These are phyloP conservation scores for Waltergamsia citrina DNA, from an alignment of 2,329 filamentous ascomycete species.

Conservation along the genomic window DNA sequence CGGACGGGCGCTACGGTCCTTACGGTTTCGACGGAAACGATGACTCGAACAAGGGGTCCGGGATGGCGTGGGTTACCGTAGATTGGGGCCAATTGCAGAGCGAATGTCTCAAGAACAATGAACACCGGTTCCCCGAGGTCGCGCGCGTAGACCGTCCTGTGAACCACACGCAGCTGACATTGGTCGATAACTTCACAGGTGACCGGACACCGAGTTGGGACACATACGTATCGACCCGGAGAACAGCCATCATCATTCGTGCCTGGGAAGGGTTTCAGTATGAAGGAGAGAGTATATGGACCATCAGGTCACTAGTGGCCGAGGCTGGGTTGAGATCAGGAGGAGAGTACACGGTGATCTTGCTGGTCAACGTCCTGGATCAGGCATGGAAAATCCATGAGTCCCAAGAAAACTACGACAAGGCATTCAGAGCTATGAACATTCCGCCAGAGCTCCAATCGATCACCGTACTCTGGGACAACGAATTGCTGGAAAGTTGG, in stretches of 20 bases:
- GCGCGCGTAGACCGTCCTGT: conserved; percentile 5
- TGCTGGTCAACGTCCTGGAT: conserved; percentile 54
- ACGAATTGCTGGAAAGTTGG: conserved; percentile 55
- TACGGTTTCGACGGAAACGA: conserved; percentile 19
- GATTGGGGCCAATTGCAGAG: conserved; percentile 25
- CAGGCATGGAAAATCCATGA: conserved; percentile 44
- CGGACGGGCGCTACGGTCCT: conserved; percentile 14
- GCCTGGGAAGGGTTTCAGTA: conserved; percentile 40
- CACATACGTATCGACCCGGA: conserved; percentile 14
- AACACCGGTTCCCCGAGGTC: conserved; percentile 31
- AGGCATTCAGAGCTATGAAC: conserved; percentile 36
- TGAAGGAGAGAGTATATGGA: conserved; percentile 50
- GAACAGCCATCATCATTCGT: conserved; percentile 14
- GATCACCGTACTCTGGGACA: conserved; percentile 62
- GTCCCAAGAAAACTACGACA: conserved; percentile 39
- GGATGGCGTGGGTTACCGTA: conserved; percentile 17
- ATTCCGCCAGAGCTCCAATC: conserved; percentile 57
- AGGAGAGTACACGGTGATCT: conserved; percentile 53
- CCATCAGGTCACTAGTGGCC: conserved; percentile 54
- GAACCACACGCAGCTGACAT: conserved; percentile 8
- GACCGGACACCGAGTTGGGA: conserved; percentile 13
- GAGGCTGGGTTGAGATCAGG: conserved; percentile 51
- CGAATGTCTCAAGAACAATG: conserved; percentile 35
- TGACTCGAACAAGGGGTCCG: conserved; percentile 12
- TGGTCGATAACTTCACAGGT: conserved; percentile 8